phyloP scores from a whole-genome alignment of 352 stramenopile genomes.

The Nothophytophthora sp. region DNA sequence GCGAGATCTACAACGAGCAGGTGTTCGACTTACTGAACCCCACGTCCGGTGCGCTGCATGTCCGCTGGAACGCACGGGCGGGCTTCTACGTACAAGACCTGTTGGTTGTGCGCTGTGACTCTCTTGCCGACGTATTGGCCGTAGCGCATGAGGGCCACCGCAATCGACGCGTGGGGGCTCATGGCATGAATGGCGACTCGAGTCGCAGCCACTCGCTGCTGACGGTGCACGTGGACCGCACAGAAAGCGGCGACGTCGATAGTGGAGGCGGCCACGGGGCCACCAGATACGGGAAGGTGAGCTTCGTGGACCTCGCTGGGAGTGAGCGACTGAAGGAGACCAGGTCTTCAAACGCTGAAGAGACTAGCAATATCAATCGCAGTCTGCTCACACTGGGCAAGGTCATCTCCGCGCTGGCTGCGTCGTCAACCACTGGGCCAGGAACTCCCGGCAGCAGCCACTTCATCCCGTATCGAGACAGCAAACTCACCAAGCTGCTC shows the following conservation, averaged over 20 bases:
- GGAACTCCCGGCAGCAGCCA: slow-evolving; percentile 3
- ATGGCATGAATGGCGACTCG: slow-evolving; percentile 84
- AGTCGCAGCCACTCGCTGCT: slow-evolving; percentile 80
- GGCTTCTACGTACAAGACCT: slow-evolving; percentile 84
- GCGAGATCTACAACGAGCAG: slow-evolving; percentile 88
- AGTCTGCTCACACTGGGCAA: slow-evolving; percentile 82
- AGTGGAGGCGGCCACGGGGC: slow-evolving; percentile 31
- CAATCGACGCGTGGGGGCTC: slow-evolving; percentile 63
- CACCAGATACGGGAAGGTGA: slow-evolving; percentile 74
- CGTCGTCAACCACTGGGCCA: slow-evolving; percentile 27
- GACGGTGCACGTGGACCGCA: slow-evolving; percentile 70
- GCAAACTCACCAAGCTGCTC: slow-evolving; percentile 85
- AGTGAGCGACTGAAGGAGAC: slow-evolving; percentile 80
- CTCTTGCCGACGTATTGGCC: slow-evolving; percentile 69
- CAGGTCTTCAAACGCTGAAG: slow-evolving; percentile 65
- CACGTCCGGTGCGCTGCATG: slow-evolving; percentile 52
- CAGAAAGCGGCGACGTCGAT: slow-evolving; percentile 48
- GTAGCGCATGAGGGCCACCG: slow-evolving; percentile 77
- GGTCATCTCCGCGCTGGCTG: slow-evolving; percentile 77
- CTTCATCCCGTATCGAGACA: slow-evolving; percentile 85
- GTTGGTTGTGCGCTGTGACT: slow-evolving; percentile 73
- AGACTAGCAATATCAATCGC: slow-evolving; percentile 87
- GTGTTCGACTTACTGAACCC: slow-evolving; percentile 80
- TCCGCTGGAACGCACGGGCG: slow-evolving; percentile 72
- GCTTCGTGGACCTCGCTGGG: slow-evolving; percentile 81